These are phyloP conservation scores for Vinca minor DNA, from an alignment of 257 asterid species.

Conservation along the genomic window DNA sequence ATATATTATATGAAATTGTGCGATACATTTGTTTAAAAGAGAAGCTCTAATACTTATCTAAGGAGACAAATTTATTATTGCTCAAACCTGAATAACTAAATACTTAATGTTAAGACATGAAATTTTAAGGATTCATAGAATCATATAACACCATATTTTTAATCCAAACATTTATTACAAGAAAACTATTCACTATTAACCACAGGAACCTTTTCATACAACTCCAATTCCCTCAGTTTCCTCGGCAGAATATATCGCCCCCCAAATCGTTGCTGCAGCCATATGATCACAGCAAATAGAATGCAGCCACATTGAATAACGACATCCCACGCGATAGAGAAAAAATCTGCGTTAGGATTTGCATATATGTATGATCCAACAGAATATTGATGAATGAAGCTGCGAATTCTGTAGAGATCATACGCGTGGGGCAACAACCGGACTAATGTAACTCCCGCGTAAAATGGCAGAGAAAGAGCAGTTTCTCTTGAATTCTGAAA, in stretches of 20 bases:
- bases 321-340: slow-evolving; percentile 69
- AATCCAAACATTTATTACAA: not conserved
- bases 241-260: slow-evolving; percentile 52
- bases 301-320: slow-evolving; percentile 43
- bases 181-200: slow-evolving; percentile 15
- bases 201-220: slow-evolving; percentile 49
- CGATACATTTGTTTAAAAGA: no score
- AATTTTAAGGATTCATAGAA: no score
- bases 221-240: slow-evolving; percentile 31
- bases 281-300: slow-evolving; percentile 36
- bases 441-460: slow-evolving; percentile 45
- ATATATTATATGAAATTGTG: no score
- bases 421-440: slow-evolving; percentile 62
- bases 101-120: no score
- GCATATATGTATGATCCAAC: slow-evolving; percentile 50
- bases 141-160: not conserved
- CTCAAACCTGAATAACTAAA: no score
- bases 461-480: slow-evolving; percentile 34
- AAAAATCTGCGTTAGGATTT: slow-evolving; percentile 45
- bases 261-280: slow-evolving; percentile 58
- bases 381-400: slow-evolving; percentile 15
- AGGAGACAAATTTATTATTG: no score
- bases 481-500: slow-evolving; percentile 30
- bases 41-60: no score
- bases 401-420: slow-evolving; percentile 48